Percentiles rank a stretch among this genome's conserved stretches.
Evolutionary conservation across 805 yeast genomes (phyloP).

Genomic region (Monosporozyma yasuniensis): DNA sequence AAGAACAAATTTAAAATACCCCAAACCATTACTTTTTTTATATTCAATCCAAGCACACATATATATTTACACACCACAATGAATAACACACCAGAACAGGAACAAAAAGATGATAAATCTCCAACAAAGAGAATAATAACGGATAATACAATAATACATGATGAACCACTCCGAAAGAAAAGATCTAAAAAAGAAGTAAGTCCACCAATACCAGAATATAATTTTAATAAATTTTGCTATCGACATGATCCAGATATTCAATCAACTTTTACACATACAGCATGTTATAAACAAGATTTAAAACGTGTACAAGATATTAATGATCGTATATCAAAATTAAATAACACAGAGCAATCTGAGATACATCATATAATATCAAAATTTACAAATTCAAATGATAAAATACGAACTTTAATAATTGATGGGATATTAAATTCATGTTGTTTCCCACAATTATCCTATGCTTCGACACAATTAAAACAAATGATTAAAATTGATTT

Average conservation of each 20-base stretch:
- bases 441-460: slow-evolving; percentile 91
- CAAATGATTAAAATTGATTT: slow-evolving; percentile 82
- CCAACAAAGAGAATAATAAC: background rate
- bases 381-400: slow-evolving; percentile 62
- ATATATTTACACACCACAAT: too few species aligned
- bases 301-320: slow-evolving; percentile 24
- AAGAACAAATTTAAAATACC: too few species aligned
- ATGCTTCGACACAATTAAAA: slow-evolving; percentile 69
- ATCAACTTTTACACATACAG: slow-evolving; percentile 31
- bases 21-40: too few species aligned
- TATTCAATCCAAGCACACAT: too few species aligned
- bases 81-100: background rate
- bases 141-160: background rate
- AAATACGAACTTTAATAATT: slow-evolving; percentile 64
- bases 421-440: slow-evolving; percentile 83
- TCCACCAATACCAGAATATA: slow-evolving; percentile 31
- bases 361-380: slow-evolving; percentile 78
- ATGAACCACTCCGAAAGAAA: background rate
- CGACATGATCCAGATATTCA: slow-evolving; percentile 86
- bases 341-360: slow-evolving; percentile 60
- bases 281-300: slow-evolving; percentile 24
- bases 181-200: background rate
- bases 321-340: slow-evolving; percentile 34
- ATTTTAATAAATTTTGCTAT: slow-evolving; percentile 70
- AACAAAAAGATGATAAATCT: background rate